Percentiles rank a stretch among this genome's conserved stretches.
Conservation (phyloP, 805 yeast species). For the Lachancea quebecensis region DNA sequence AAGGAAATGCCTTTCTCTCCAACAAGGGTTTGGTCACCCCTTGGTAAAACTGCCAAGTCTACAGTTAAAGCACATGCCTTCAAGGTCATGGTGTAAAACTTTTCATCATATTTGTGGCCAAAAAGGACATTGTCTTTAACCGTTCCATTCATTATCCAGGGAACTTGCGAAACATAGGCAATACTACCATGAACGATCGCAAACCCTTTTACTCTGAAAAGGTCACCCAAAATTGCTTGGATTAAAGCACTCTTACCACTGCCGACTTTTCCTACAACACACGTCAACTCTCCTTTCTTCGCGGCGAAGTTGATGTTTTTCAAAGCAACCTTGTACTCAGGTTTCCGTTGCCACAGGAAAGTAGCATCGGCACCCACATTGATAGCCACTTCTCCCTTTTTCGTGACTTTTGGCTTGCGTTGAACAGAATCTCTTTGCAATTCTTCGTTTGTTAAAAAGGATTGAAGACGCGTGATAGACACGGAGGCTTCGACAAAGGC, state of each 20-base stretch:
- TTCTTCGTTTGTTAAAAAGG: slow-evolving; percentile 69
- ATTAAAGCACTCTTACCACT: slow-evolving; percentile 81
- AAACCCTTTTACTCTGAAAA: slow-evolving; percentile 66
- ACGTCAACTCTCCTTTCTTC: slow-evolving; percentile 68
- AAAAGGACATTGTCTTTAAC: slow-evolving; percentile 86
- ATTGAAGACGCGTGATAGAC: slow-evolving; percentile 65
- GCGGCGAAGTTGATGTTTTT: slow-evolving; percentile 56
- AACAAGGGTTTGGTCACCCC: slow-evolving; percentile 87
- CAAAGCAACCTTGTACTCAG: slow-evolving; percentile 61
- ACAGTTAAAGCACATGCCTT: slow-evolving; percentile 81
- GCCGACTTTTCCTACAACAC: slow-evolving; percentile 88
- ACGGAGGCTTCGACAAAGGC: slow-evolving; percentile 84
- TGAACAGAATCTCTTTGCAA: slow-evolving; percentile 69
- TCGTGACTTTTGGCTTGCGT: slow-evolving; percentile 37
- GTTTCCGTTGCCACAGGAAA: slow-evolving; percentile 71
- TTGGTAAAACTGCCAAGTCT: slow-evolving; percentile 74
- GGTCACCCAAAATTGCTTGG: slow-evolving; percentile 75
- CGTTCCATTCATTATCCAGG: slow-evolving; percentile 96
- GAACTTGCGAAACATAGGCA: slow-evolving; percentile 88
- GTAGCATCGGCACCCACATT: slow-evolving; percentile 54
- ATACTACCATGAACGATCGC: slow-evolving; percentile 67
- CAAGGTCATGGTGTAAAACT: slow-evolving; percentile 71
- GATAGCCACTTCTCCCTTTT: slow-evolving; percentile 62
- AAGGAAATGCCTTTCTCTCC: slow-evolving; percentile 97
- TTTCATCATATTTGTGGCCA: slow-evolving; percentile 78